Base-by-base conservation (phyloP, 1,284 basidiomycete genomes). In the Entoloma clypeatum region DNA sequence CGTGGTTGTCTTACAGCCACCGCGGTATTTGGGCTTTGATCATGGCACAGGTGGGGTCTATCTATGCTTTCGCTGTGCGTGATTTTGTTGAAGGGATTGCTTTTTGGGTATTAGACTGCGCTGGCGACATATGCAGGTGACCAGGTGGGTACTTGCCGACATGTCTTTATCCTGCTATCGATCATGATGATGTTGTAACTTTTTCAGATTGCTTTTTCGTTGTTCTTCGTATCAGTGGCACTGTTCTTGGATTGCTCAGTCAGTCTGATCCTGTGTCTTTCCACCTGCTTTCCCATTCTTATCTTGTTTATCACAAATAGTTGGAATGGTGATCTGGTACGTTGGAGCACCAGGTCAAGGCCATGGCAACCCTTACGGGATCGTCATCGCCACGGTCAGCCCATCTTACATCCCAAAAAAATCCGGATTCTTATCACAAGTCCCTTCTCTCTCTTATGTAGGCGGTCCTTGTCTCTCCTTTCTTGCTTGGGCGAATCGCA, bases 1-100 rank as follows among this genome's bases (percentile, higher is more conserved):
- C 67, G 3, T 64, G 64, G 60, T 70, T 71, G 43, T 65, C 64
- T 44, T 71, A 69, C 41, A 50, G 52, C 7, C 60, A 71, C 28
- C 65, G 63, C 23, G 69, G 67, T 4, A 36, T 71, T 13, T 71
- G 69, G 68, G 66, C 65, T 8, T 51, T 70, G 44, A 69, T 69
- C 30, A 69, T 68, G 67, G 63, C 60, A 11, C 67, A 69, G 50
- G 61, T 62, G 13, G 24, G 46, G n/a, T n/a, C n/a, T n/a, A n/a
- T 1, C 26, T 4, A 22, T 18, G 3, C 16, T 5, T 5, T 29
- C 13, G 14, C 21, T 27, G 14, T n/a, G n/a, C n/a, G n/a, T n/a
- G n/a, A n/a, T n/a, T n/a, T n/a, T n/a, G n/a, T n/a, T n/a, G n/a
- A n/a, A n/a, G n/a, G n/a, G n/a, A n/a, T n/a, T n/a, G 17, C 16